Evolutionary conservation across 805 yeast species (phyloP), one percentile per base, ranked within the genome.

Genomic region (Sugiyamaella valdiviana): DNA sequence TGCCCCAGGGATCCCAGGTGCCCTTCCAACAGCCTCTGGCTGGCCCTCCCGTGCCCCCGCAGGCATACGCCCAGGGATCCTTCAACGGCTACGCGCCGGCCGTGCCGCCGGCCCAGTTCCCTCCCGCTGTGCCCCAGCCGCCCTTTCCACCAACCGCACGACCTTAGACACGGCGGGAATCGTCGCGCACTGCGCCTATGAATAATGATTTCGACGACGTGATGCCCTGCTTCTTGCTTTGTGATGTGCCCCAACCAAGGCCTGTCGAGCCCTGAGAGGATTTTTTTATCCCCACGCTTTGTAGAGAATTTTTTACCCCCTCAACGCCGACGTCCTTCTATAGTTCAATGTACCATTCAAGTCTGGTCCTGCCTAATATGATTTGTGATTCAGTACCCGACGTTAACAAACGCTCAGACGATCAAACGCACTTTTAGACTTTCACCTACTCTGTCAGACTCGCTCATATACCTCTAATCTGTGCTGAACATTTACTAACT

Each of bases 1-100:
- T 22, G 14, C 46, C 46, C 17, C 46, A 43, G 19, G 47, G 21
- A 21, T 21, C 20, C 21, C 44, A 43, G 38, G 39, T 22, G 36
- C 45, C 41, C n/a, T 19, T 15, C 24, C 47, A 36, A 35, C 50
- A 40, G 29, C 40, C 39, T 5, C 46, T 38, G 39, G 17, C 16
- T 12, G 38, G 24, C n/a, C 39, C 16, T 26, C 35, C n/a, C 19
- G 35, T 20, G n/a, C 40, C 46, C 16, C 39, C 39, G 5, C 46
- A 43, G 36, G 37, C 32, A 38, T 22, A 38, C 19, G 32, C 9
- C 47, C 51, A 20, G n/a, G 50, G 22, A n/a, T n/a, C n/a, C 36
- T 29, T 35, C 37, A 38, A 26, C 32, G 32, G 32, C 32, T 26
- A 26, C 14, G 32, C 32, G 9, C 32, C 32, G 9, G n/a, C 32